A percentile compares a stretch with the other conserved stretches of the same genome.
phyloP scores from a whole-genome alignment of 495 filamentous ascomycete genomes.

The Penicillium longicatenatum region DNA sequence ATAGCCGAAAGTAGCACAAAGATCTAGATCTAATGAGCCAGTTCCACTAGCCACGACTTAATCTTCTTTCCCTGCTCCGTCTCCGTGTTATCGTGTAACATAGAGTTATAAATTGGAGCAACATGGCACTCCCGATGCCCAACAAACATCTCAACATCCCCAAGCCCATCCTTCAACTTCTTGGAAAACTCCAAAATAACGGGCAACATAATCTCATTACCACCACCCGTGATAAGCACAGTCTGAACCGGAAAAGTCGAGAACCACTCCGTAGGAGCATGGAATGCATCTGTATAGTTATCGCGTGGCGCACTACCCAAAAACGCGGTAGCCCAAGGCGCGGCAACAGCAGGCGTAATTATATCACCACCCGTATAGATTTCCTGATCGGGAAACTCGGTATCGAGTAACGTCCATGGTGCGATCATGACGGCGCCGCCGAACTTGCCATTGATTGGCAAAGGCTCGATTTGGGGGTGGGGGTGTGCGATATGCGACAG shows the following conservation, averaged over 20 bases:
- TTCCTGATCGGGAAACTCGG: conserved; percentile 37
- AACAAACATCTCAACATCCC: conserved; percentile 38
- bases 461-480: conserved; percentile 49
- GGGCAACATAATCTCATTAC: conserved; percentile 61
- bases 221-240: conserved; percentile 57
- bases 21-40: conserved; percentile 20
- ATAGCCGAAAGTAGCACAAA: background rate
- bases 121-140: conserved; percentile 46
- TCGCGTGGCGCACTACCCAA: conserved; percentile 49
- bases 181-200: conserved; percentile 53
- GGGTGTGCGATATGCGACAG: conserved; percentile 64
- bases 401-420: conserved; percentile 58
- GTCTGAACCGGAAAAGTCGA: conserved; percentile 43
- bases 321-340: conserved; percentile 52
- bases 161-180: conserved; percentile 39
- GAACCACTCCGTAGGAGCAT: conserved; percentile 58
- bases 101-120: conserved; percentile 45
- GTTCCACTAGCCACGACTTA: conserved; percentile 33
- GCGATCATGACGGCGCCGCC: conserved; percentile 56
- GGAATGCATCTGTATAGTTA: conserved; percentile 55
- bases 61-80: conserved; percentile 44
- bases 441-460: conserved; percentile 31
- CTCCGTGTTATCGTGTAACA: conserved; percentile 37
- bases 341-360: conserved; percentile 43
- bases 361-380: conserved; percentile 55